Conservation (phyloP, 179 eudicot genomes). For the Carnegiea gigantea region DNA sequence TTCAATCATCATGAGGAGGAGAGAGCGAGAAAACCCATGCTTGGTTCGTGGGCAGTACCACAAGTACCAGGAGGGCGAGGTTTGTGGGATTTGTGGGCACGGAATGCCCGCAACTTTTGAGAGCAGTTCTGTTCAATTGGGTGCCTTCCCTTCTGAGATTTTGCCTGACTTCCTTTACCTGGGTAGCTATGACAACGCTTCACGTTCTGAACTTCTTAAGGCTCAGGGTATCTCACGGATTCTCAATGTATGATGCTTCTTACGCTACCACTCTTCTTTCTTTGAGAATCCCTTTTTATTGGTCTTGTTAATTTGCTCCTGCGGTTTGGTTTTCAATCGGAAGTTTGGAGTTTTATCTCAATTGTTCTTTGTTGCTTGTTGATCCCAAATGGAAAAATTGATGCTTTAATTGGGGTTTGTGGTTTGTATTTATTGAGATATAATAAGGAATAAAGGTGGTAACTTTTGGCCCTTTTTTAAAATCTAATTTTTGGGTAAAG, state of each 20-base stretch:
- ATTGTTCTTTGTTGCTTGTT: neutral
- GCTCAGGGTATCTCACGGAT: conserved; percentile 74
- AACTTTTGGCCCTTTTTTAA: too few species aligned
- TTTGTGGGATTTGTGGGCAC: conserved; percentile 87
- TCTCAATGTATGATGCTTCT: conserved; percentile 59
- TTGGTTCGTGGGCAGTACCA: conserved; percentile 89
- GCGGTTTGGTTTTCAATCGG: neutral
- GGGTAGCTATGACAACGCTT: conserved; percentile 89
- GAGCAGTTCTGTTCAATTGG: conserved; percentile 36
- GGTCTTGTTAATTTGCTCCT: neutral
- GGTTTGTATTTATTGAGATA: too few species aligned
- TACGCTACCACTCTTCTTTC: neutral
- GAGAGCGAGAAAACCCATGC: conserved; percentile 92
- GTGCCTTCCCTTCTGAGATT: conserved; percentile 90
- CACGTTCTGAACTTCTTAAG: conserved; percentile 80
- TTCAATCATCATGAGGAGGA: conserved; percentile 46
- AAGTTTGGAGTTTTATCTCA: neutral
- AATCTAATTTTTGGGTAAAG: too few species aligned
- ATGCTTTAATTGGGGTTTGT: neutral
- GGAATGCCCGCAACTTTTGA: conserved; percentile 54
- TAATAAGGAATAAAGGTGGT: too few species aligned
- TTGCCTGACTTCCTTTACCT: conserved; percentile 75
- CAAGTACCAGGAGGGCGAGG: conserved; percentile 88
- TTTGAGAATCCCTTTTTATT: neutral
- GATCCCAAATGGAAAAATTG: neutral